Evolutionary conservation across 495 filamentous ascomycete species (phyloP), one percentile per base, ranked within the genome.

Genomic region (Ramalina peruviana): DNA sequence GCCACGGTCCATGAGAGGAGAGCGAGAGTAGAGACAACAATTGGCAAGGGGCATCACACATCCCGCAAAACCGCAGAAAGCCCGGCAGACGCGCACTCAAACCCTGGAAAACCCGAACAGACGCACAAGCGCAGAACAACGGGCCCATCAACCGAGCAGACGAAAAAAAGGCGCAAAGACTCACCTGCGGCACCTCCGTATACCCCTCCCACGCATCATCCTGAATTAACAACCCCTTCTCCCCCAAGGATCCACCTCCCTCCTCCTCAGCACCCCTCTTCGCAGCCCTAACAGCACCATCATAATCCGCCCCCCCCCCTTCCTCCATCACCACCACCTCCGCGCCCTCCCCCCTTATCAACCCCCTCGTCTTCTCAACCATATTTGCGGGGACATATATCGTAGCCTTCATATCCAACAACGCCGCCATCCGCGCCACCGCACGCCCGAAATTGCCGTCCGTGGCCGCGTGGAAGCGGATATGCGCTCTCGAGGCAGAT

Each of bases 391-490:
- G 78, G 4, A 83, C 80, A 48, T 73, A 80, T 16, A 87, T 72
- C 21, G 60, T 59, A 0, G 67, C 65, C 0, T 65, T 57, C 0
- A 83, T 59, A 0, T 62, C 67, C 10, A 87, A 56, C 13, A 78
- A 62, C n/a, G 56, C 52, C 0, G 72, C 81, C 75, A 86, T 82
- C 4, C 72, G 68, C 0, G 81, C 78, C 2, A 82, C 74, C 2
- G 84, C 82, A 5, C 82, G 67, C 1, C 83, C 84, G 70, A 82
- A 80, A 55, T 88, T 88, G 0, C 83, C 84, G 37, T 81, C 80
- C 0, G 84, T 82, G 13, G 77, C 75, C 36, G 81, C 63, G 58
- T 74, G 62, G 46, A 78, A 51, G 13, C 58, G 53, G 54, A 73
- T 4, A 51, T 49, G 4, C 47, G 36, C 37, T 58, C 39, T 51